Evolutionary conservation across 129 eudicot genomes (phyloP).

Genomic region (Arctium minus): DNA sequence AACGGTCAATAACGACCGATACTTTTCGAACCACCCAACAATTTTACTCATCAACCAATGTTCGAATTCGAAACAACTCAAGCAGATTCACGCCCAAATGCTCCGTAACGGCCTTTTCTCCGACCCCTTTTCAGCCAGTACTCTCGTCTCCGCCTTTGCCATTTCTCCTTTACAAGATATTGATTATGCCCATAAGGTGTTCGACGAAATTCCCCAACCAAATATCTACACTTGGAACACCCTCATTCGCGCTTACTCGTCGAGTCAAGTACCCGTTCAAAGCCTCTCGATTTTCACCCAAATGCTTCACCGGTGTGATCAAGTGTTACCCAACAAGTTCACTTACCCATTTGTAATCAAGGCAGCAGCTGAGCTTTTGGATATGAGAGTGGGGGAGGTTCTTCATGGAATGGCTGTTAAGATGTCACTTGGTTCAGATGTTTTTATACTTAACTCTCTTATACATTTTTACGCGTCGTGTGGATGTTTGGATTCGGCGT

Average conservation of each 20-base stretch:
- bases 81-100: constrained; percentile 74
- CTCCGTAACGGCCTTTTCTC: constrained; percentile 51
- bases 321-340: constrained; percentile 53
- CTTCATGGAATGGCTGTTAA: constrained; percentile 71
- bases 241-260: constrained; percentile 59
- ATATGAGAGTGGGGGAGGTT: constrained; percentile 39
- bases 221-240: constrained; percentile 61
- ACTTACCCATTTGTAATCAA: constrained; percentile 76
- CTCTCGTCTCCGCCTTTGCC: constrained; percentile 40
- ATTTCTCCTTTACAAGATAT: constrained; percentile 35
- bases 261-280: constrained; percentile 38
- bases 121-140: constrained; percentile 71
- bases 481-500: constrained; percentile 45
- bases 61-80: constrained; percentile 44
- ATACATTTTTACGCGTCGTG: constrained; percentile 57
- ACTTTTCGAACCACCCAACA: constrained; percentile 54
- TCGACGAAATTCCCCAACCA: constrained; percentile 70
- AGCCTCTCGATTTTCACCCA: constrained; percentile 38
- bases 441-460: constrained; percentile 61
- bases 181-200: constrained; percentile 57
- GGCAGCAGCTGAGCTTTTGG: constrained; percentile 50
- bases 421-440: constrained; percentile 34
- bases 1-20: constrained; percentile 44
- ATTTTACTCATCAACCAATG: constrained; percentile 40
- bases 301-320: constrained; percentile 36